These are phyloP conservation scores for Venturia effusa DNA, from an alignment of 2,329 filamentous ascomycete species.

Conservation along the genomic window DNA sequence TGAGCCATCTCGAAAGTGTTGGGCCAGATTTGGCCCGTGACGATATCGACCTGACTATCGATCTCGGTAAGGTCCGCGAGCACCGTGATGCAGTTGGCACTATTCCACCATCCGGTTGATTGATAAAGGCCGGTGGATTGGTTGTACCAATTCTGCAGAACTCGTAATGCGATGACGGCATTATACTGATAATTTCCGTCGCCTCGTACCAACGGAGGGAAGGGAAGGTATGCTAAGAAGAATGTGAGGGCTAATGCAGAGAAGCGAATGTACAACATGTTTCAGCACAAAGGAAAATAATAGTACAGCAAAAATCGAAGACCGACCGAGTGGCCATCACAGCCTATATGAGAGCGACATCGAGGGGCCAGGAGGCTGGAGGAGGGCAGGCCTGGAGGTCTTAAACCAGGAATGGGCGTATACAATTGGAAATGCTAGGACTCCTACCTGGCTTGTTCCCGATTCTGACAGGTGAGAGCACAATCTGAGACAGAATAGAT, in stretches of 20 bases:
- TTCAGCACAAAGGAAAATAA: neutral
- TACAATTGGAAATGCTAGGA: neutral
- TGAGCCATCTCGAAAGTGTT: conserved; percentile 29
- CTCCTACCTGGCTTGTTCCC: conserved; percentile 1
- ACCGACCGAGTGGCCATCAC: neutral
- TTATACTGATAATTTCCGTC: neutral
- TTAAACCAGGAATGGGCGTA: neutral
- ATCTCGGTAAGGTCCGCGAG: conserved; percentile 43
- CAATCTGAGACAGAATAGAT: conserved; percentile 16
- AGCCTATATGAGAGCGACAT: neutral
- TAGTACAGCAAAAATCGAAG: neutral
- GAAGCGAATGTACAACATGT: neutral
- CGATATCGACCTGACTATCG: conserved; percentile 23
- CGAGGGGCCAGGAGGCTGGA: conserved; percentile 13
- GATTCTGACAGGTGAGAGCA: conserved; percentile 17
- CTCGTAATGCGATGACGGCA: conserved; percentile 25
- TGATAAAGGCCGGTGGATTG: conserved; percentile 50
- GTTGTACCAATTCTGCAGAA: conserved; percentile 54
- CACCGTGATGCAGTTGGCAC: conserved; percentile 54
- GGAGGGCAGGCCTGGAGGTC: neutral
- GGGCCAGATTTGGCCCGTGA: conserved; percentile 30
- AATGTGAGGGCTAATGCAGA: neutral
- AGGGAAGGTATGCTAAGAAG: neutral
- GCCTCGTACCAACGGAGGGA: neutral
- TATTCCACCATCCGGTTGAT: conserved; percentile 63